Evolutionary conservation across 768 basidiomycete species (phyloP).

Genomic region (Suillus clintonianus): DNA sequence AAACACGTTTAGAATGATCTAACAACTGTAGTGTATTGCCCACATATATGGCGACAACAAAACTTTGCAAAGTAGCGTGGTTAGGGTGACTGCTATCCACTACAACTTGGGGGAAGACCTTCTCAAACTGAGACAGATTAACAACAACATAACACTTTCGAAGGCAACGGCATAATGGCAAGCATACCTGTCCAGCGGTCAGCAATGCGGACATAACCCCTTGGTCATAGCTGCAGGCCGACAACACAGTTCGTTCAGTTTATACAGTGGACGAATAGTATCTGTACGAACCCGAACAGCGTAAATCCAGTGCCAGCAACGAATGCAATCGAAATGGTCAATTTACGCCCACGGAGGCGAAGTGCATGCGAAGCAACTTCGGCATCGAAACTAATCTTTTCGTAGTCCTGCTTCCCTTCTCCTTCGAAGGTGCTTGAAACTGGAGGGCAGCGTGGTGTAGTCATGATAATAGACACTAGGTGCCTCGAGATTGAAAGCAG

Average conservation of each 20-base stretch:
- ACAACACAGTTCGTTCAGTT: background rate
- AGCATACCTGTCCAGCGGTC: constrained; percentile 49
- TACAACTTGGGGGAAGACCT: constrained; percentile 55
- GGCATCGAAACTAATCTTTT: constrained; percentile 31
- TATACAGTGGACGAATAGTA: background rate
- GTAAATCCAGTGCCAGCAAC: constrained; percentile 63
- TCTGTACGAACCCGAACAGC: constrained; percentile 51
- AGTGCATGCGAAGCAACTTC: constrained; percentile 36
- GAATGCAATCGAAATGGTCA: constrained; percentile 54
- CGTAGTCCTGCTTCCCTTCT: constrained; percentile 10
- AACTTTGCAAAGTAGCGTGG: constrained; percentile 59
- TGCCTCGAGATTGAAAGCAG: background rate
- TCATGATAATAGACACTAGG: background rate
- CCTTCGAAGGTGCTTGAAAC: background rate
- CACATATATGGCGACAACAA: constrained; percentile 61
- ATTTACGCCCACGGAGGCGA: constrained; percentile 40
- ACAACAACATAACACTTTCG: background rate
- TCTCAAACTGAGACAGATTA: constrained; percentile 46
- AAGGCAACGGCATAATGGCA: background rate
- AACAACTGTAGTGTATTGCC: constrained; percentile 14
- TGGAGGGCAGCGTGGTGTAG: background rate
- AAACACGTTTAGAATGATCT: background rate
- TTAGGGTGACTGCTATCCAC: constrained; percentile 37
- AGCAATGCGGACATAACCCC: constrained; percentile 71
- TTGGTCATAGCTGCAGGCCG: constrained; percentile 56